Evolutionary conservation across 306 rosid genomes (phyloP).

Genomic region (Quercus aquifolioides): DNA sequence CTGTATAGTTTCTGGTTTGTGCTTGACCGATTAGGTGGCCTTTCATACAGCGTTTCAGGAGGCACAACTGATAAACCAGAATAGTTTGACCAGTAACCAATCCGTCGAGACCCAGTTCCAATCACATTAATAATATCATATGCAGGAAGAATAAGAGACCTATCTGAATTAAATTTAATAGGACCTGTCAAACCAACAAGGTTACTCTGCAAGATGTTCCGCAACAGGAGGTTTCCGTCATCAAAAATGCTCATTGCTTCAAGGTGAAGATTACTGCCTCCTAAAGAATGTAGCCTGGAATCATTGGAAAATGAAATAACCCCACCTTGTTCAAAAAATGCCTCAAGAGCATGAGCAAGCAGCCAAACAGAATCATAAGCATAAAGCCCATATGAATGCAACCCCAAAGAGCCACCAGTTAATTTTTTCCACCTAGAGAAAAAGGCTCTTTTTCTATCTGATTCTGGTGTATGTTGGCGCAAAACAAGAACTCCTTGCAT

Average conservation of each 20-base stretch:
- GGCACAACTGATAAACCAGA: constrained; percentile 74
- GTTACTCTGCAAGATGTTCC: constrained; percentile 54
- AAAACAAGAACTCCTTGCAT: constrained; percentile 77
- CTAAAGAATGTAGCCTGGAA: constrained; percentile 40
- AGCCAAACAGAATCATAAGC: constrained; percentile 92
- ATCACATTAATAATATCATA: constrained; percentile 72
- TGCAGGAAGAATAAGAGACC: constrained; percentile 66
- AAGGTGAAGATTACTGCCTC: constrained; percentile 55
- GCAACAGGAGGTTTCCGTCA: constrained; percentile 62
- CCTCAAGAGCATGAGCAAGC: constrained; percentile 74
- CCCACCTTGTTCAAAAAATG: constrained; percentile 70
- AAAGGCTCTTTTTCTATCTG: constrained; percentile 63
- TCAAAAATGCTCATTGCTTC: constrained; percentile 85
- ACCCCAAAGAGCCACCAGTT: constrained; percentile 65
- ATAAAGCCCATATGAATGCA: constrained; percentile 77
- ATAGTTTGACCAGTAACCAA: constrained; percentile 97
- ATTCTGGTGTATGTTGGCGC: constrained; percentile 82
- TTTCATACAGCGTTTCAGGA: constrained; percentile 71
- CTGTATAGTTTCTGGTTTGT: constrained; percentile 53
- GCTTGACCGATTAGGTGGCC: constrained; percentile 73
- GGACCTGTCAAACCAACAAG: constrained; percentile 77
- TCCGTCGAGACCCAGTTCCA: constrained; percentile 65
- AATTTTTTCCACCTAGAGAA: constrained; percentile 73
- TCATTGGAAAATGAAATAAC: constrained; percentile 61
- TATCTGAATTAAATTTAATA: constrained; percentile 54